Base-by-base conservation (phyloP, 75 land plant genomes). In the Picea glauca region DNA sequence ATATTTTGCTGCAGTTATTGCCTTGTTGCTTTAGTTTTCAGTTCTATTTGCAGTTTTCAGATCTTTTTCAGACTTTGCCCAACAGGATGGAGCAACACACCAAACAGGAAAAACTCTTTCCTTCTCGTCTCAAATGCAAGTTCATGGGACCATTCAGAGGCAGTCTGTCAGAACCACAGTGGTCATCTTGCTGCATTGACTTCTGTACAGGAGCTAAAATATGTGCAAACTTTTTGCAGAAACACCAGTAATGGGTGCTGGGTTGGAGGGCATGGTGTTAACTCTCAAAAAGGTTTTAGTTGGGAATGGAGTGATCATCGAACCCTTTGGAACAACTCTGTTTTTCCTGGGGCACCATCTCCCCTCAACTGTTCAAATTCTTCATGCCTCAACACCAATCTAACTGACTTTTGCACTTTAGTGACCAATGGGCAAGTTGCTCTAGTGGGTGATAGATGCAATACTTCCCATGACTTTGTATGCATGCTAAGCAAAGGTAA, bases 301-400 rank as follows among this genome's bases (percentile, higher is more conserved):
- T 94, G 97, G 99, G 80, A 79, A 64, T 96, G 97, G 97, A 90
- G 93, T 77, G 92, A 94, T 80, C 80, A 84, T 60, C 74, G 32
- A 20, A 79, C 92, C 8, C 14, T 32, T 20, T 88, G 91, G 91
- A 91, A 90, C 81, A 84, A 76, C n/a, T 87, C 89, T 38, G 43
- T 81, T 21, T 78, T 88, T 63, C 84, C 81, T 67, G 72, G 83
- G 6, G 73, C 64, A 58, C 78, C 82, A 56, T 60, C 72, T 30
- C 68, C 38, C 30, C 75, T 77, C 68, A 84, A 79, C 75, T 94
- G 91, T 83, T 62, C 83, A 43, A 79, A 68, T 65, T 56, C 35
- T 20, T 68, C 86, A 4, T 94, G 93, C 81, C 80, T 60, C 4
- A 33, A 43, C 32, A 77, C 68, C 11, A 77, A 77, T 72, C 67